Base-by-base conservation (phyloP, 75 land plant genomes). In the Gnetum montanum region DNA sequence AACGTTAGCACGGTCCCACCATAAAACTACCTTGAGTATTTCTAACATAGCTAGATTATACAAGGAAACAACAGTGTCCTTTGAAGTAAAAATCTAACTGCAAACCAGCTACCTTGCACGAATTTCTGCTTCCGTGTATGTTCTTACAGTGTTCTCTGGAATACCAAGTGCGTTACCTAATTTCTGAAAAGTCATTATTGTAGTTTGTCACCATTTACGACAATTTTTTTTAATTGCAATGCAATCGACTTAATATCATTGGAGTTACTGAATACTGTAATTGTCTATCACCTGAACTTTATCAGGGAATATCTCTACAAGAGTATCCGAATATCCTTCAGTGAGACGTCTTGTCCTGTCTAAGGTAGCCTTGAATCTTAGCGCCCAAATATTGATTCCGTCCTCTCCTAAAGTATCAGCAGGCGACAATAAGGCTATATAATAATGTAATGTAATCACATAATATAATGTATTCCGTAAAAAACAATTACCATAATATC, bases 101-200 rank as follows among this genome's bases (percentile, higher is more conserved):
- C 27, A 2, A 58, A 46, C 49, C 28, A 3, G 49, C 2, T 18
- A 89, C 95, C 95, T 76, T 68, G 98, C 86, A 47, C 98, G 89
- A 56, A 94, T 94, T 60, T 94, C 98, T 48, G 98, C 98, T 73
- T 94, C 98, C 37, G 98, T 72, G 56, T 68, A 94, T n/a, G 91
- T 85, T 52, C 78, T 69, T 30, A 94, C 74, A 37, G 84, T 85
- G 53, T 85, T 82, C 54, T 85, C 95, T 16, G 87, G 82, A 45
- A 94, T 80, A 16, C 85, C 86, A 58, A 94, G 65, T 18, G 91
- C 90, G 38, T 73, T 75, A 15, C 98, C 98, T 13, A 94, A 72
- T 7, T 71, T 80, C 98, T 90, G 86, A 34, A 30, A 23, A 34
- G 31, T 4, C 20, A 34, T n/a, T n/a, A n/a, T n/a, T n/a, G n/a